These are phyloP conservation scores for Hymenoscyphus scutula DNA, from an alignment of 2,329 filamentous ascomycete genomes.

Conservation along the genomic window DNA sequence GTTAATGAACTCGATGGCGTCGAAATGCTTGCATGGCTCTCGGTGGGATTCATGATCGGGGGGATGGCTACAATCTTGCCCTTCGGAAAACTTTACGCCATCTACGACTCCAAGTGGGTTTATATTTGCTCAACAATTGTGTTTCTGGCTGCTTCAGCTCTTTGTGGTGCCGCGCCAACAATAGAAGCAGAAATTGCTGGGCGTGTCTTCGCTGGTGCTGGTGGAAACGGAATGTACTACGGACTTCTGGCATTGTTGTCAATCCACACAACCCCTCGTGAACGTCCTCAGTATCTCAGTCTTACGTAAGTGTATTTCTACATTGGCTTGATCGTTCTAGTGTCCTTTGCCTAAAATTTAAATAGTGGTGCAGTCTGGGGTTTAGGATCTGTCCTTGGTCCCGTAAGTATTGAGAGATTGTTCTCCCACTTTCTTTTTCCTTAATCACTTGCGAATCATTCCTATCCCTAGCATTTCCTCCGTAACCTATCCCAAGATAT, in stretches of 20 bases:
- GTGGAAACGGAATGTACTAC: constrained; percentile 45
- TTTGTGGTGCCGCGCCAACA: constrained; percentile 38
- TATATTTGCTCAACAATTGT: constrained; percentile 33
- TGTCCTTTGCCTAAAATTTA: no score
- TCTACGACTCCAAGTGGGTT: constrained; percentile 36
- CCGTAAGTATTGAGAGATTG: no score
- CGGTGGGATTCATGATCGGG: constrained; percentile 42
- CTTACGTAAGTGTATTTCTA: no score
- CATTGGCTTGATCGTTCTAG: no score
- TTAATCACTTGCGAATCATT: no score
- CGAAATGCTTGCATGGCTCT: constrained; percentile 43
- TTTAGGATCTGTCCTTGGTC: constrained; percentile 46
- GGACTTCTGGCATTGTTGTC: constrained; percentile 38
- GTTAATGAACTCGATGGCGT: constrained; percentile 36
- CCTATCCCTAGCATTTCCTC: no score
- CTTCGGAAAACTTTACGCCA: constrained; percentile 36
- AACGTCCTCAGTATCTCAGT: constrained; percentile 39
- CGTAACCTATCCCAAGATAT: no score
- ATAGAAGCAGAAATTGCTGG: constrained; percentile 48
- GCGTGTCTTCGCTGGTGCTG: constrained; percentile 44
- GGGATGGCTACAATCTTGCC: constrained; percentile 41
- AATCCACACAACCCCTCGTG: constrained; percentile 34
- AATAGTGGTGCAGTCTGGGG: constrained; percentile 41
- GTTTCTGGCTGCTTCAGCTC: constrained; percentile 35
- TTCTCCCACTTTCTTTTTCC: no score